phyloP scores from a whole-genome alignment of 495 filamentous ascomycete genomes.

The Emericellopsis terricola region DNA sequence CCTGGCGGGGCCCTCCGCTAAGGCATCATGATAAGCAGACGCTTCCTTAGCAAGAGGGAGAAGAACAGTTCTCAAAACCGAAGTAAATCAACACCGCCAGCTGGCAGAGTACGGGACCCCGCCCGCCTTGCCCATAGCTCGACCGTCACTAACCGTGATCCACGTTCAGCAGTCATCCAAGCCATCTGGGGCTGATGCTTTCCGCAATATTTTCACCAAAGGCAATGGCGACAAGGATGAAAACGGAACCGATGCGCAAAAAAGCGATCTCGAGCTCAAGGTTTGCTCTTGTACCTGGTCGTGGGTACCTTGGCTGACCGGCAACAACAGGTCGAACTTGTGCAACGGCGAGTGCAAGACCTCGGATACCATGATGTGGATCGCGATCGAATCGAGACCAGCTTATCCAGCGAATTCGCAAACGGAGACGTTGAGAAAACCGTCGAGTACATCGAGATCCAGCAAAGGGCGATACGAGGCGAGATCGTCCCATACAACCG shows the following conservation, averaged over 20 bases:
- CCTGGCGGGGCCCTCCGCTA: neutral
- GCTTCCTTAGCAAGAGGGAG: slow-evolving; percentile 59
- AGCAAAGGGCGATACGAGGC: slow-evolving; percentile 66
- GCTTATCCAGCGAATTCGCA: slow-evolving; percentile 43
- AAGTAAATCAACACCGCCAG: slow-evolving; percentile 19
- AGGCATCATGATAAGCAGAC: slow-evolving; percentile 20
- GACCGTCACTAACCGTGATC: slow-evolving; percentile 3
- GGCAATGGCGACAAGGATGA: slow-evolving; percentile 12
- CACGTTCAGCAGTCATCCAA: neutral
- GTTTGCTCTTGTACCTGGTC: neutral
- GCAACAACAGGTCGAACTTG: slow-evolving; percentile 31
- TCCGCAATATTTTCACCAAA: slow-evolving; percentile 38
- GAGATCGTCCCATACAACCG: slow-evolving; percentile 57
- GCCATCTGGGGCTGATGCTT: slow-evolving; percentile 15
- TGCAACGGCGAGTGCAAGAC: slow-evolving; percentile 31
- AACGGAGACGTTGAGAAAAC: slow-evolving; percentile 57
- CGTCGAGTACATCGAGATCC: slow-evolving; percentile 52
- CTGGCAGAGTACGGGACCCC: slow-evolving; percentile 20
- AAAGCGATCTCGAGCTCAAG: neutral
- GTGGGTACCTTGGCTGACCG: neutral
- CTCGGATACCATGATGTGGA: slow-evolving; percentile 33
- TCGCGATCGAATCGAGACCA: slow-evolving; percentile 51
- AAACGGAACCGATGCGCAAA: neutral
- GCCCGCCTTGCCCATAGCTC: slow-evolving; percentile 4
- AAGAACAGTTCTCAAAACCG: slow-evolving; percentile 36